Evolutionary conservation across 768 basidiomycete genomes (phyloP), one percentile per base, ranked within the genome.

Genomic region (Boletus vermiculosoides): DNA sequence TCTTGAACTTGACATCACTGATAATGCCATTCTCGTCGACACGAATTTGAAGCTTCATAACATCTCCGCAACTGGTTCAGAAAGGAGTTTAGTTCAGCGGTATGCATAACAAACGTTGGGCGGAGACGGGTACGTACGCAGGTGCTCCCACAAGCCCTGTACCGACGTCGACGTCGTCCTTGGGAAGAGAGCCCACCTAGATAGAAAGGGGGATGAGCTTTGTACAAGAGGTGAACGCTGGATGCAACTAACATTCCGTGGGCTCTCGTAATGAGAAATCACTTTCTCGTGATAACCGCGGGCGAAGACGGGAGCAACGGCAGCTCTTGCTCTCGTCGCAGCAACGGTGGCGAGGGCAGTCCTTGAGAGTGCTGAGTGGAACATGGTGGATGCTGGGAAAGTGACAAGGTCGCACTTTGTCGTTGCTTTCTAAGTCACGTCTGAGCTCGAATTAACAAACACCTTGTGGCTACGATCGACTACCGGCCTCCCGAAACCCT

Each of bases 21-120:
- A 99, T 99, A 74, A 98, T 83, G 36, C 94, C 94, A 36, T 90
- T 80, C 57, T 96, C 94, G 73, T 96, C 87, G 55, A 99, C 97
- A 64, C 93, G 88, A 69, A 99, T 99, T 75, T 98, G 96, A 12
- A 99, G 86, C 75, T 98, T 98, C 96, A 99, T 99, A 45, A 98
- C 96, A 77, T 97, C 94, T 65, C 94, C 94, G 70, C 94, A 96
- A 5, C 94, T 95, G 68, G 52, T 63, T 45, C 30, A 34, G 39
- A 55, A 58, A 47, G 58, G 52, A 30, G 52, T 16, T 28, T 44
- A 20, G 54, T 63, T 63, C 54, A 65, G 66, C 40, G 51, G 39
- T 56, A 57, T 44, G 65, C 36, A 49, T 45, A 47, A 47, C 39
- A 28, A 22, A 48, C 34, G 7, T 40, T n/a, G 44, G 39, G 54